Evolutionary conservation across 2,329 filamentous ascomycete genomes (phyloP), one percentile per base, ranked within the genome.

Genomic region (Pseudocercospora musae): DNA sequence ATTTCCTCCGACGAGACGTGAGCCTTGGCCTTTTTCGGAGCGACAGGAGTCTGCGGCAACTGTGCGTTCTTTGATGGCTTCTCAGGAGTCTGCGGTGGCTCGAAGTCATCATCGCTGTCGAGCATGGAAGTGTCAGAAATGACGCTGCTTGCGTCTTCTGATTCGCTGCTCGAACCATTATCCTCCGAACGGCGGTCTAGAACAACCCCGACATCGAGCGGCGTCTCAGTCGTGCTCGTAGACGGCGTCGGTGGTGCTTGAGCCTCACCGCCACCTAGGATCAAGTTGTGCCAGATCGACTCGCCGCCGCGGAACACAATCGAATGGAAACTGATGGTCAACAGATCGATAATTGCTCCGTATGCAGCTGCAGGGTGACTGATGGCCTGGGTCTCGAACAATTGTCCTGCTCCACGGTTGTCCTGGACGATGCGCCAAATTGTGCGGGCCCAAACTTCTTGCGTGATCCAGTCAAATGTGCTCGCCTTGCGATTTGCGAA

Each of bases 241-340:
- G 56, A 37, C 10, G 57, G 57, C 10, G 27, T 59, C 20, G 48
- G 33, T 23, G 57, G 61, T 48, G 27, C 46, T 7, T 18, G 44
- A 21, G 21, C 37, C n/a, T 31, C 20, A n/a, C 23, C 21, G 27
- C 37, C 55, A 42, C 31, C 48, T 10, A 33, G 57, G 54, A 66
- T 60, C 37, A 68, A 25, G 0, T 15, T 29, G 11, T 60, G 44
- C 69, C 66, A 67, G 57, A 69, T 48, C 25, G 64, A 64, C 13
- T 63, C 46, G 13, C 46, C 13, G 13, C 59, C 52, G 7, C 67
- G 66, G 40, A 56, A 66, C 10, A 60, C 66, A 15, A 71, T 66
- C 4, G 68, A 69, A 50, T 71, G 69, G 48, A 70, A 71, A 1
- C 68, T 65, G 8, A 71, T 52, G 57, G 63, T 64, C 10, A 71